These are phyloP conservation scores for Tardiomyces digboiensis DNA, from an alignment of 1,139 yeast species.

Conservation along the genomic window DNA sequence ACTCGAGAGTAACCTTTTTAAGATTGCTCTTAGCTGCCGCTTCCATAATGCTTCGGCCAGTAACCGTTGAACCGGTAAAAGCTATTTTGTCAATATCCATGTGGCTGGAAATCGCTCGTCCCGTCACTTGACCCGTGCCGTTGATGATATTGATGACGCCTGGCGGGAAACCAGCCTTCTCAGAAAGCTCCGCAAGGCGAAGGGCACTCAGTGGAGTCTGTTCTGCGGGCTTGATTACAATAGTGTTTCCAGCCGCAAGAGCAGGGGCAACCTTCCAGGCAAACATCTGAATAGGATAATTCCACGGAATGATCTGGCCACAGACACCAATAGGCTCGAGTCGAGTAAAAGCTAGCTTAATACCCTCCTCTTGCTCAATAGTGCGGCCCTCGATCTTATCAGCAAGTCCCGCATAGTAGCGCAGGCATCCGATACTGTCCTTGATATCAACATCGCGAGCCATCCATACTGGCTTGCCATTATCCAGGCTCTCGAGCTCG, in stretches of 20 bases:
- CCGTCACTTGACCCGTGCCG: conserved; percentile 68
- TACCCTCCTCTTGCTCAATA: conserved; percentile 54
- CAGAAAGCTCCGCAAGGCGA: conserved; percentile 48
- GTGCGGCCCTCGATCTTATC: conserved; percentile 68
- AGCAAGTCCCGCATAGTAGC: conserved; percentile 77
- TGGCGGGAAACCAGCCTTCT: conserved; percentile 68
- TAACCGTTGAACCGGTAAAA: conserved; percentile 74
- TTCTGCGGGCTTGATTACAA: conserved; percentile 69
- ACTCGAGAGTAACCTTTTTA: conserved; percentile 75
- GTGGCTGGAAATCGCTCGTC: conserved; percentile 62
- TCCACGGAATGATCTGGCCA: conserved; percentile 90
- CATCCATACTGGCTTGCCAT: conserved; percentile 45
- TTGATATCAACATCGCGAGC: conserved; percentile 45
- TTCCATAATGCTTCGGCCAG: conserved; percentile 63
- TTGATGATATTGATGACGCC: conserved; percentile 73
- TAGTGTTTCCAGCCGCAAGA: conserved; percentile 68
- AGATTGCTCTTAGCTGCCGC: conserved; percentile 62
- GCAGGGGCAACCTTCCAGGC: conserved; percentile 73
- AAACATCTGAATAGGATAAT: conserved; percentile 75
- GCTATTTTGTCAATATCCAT: conserved; percentile 68
- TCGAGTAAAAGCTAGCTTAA: conserved; percentile 47
- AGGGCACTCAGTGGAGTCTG: conserved; percentile 73
- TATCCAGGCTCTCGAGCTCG: conserved; percentile 49
- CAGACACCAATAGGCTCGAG: conserved; percentile 81
- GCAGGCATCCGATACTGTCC: conserved; percentile 38